phyloP scores from a whole-genome alignment of 73 alveolate genomes.

The Paramecium biaurelia region DNA sequence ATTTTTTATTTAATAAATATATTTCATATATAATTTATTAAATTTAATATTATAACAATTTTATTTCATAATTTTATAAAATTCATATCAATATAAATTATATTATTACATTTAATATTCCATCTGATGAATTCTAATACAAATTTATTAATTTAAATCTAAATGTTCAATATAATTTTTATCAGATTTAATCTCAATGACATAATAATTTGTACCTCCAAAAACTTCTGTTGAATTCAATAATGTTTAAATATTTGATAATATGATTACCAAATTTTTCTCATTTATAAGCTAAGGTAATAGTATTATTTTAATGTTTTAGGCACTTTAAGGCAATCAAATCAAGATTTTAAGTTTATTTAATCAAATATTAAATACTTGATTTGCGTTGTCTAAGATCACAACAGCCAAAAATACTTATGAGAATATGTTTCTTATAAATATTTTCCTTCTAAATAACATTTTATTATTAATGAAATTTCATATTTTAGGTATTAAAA shows the following conservation, averaged over 20 bases:
- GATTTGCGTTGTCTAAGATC: background rate
- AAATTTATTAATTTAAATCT: background rate
- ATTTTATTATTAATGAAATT: background rate
- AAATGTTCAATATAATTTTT: background rate
- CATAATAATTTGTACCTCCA: background rate
- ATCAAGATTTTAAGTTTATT: background rate
- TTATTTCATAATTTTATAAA: too few relatives aligned
- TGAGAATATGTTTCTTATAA: background rate
- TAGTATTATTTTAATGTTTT: background rate
- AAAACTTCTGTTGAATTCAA: background rate
- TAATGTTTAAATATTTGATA: background rate
- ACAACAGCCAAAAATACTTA: background rate
- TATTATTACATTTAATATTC: background rate
- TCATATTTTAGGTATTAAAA: background rate
- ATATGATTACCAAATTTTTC: background rate
- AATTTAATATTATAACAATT: too few relatives aligned
- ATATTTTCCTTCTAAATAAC: background rate
- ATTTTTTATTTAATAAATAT: too few relatives aligned
- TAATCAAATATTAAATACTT: background rate
- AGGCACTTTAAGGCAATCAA: background rate
- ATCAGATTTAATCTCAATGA: background rate
- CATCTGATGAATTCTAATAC: background rate
- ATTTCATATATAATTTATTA: too few relatives aligned
- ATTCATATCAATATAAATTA: background rate
- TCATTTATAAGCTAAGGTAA: background rate